A percentile compares a stretch with the other conserved stretches of the same genome.
These are phyloP conservation scores for Puccinia coronata DNA, from an alignment of 1,284 basidiomycete genomes.

Conservation along the genomic window DNA sequence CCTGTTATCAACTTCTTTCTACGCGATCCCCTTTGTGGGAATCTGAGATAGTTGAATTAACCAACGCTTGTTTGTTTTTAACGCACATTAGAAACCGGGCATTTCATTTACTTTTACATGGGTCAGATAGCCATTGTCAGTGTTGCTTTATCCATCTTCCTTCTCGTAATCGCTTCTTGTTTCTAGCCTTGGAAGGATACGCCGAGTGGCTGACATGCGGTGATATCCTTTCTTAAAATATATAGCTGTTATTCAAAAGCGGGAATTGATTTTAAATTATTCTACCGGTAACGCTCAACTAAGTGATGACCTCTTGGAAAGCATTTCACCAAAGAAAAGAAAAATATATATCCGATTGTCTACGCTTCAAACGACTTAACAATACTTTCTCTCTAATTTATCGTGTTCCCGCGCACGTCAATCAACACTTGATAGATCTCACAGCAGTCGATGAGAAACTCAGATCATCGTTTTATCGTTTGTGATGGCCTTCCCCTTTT, in stretches of 20 bases:
- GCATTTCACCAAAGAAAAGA: not conserved
- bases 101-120: slow-evolving; percentile 50
- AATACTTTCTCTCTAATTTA: not conserved
- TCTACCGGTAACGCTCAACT: not conserved
- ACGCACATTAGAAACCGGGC: slow-evolving; percentile 39
- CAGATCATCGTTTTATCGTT: too few relatives aligned
- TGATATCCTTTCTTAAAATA: not conserved
- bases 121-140: slow-evolving; percentile 48
- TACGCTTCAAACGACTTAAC: too few relatives aligned
- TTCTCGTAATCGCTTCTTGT: not conserved
- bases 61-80: not conserved
- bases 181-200: not conserved
- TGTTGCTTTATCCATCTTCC: not conserved
- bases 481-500: too few relatives aligned
- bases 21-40: not conserved
- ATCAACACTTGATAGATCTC: too few relatives aligned
- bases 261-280: slow-evolving; percentile 18
- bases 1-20: not conserved
- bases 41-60: not conserved
- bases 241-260: slow-evolving; percentile 41
- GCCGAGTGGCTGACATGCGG: not conserved
- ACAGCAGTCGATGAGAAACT: too few relatives aligned
- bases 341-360: not conserved
- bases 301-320: not conserved
- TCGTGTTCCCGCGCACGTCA: too few relatives aligned